These are phyloP conservation scores for Ganoderma resinaceum DNA, from an alignment of 1,284 basidiomycete species.

Conservation along the genomic window DNA sequence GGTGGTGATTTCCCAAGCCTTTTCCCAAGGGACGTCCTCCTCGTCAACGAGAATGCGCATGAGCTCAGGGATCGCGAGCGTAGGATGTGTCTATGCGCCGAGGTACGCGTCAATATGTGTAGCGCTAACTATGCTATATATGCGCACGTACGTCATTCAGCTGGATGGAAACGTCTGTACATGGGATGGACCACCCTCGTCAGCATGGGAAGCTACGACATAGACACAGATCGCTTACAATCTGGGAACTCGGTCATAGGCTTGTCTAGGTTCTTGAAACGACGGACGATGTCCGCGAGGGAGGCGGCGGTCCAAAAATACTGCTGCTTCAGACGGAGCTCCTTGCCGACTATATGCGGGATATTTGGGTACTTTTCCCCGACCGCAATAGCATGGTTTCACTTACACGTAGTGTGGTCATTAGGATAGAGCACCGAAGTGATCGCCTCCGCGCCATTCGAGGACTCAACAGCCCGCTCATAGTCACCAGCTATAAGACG, in stretches of 20 bases:
- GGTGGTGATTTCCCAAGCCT: slow-evolving; percentile 87
- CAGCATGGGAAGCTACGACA: not conserved
- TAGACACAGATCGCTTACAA: slow-evolving; percentile 53
- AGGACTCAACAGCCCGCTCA: slow-evolving; percentile 84
- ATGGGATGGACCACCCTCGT: not conserved
- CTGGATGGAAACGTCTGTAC: slow-evolving; percentile 83
- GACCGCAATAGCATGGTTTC: not conserved
- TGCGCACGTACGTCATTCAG: slow-evolving; percentile 74
- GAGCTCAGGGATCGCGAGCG: slow-evolving; percentile 91
- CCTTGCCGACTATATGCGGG: slow-evolving; percentile 75
- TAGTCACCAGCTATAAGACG: slow-evolving; percentile 80
- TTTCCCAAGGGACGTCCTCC: slow-evolving; percentile 84
- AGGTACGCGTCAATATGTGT: not conserved
- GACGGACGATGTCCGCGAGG: slow-evolving; percentile 85
- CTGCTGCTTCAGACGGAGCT: slow-evolving; percentile 92
- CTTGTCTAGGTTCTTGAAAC: slow-evolving; percentile 83
- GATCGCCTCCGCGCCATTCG: slow-evolving; percentile 89
- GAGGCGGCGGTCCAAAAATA: slow-evolving; percentile 92
- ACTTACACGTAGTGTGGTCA: slow-evolving; percentile 76
- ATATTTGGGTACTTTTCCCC: not conserved
- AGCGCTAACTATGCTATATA: not conserved
- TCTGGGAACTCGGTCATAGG: slow-evolving; percentile 82
- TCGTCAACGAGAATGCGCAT: slow-evolving; percentile 92
- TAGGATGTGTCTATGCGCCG: slow-evolving; percentile 85
- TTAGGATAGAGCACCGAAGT: slow-evolving; percentile 91